These are phyloP conservation scores for Solanum aculeatissimum DNA, from an alignment of 305 asterid genomes.

Conservation along the genomic window DNA sequence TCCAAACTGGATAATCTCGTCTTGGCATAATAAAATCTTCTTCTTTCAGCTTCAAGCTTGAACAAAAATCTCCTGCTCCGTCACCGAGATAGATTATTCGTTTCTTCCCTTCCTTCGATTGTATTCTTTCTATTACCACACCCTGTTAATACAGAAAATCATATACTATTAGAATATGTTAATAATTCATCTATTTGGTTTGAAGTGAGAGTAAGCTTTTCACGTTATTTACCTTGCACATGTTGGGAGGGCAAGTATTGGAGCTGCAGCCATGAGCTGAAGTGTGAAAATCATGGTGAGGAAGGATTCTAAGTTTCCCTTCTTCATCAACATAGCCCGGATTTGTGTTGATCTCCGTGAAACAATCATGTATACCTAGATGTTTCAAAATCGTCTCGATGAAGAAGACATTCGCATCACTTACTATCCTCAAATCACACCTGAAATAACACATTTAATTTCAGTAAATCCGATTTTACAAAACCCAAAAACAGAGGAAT, in stretches of 20 bases:
- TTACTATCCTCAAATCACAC: conserved; percentile 73
- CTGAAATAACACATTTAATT: not conserved
- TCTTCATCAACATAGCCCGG: conserved; percentile 44
- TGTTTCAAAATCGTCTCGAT: conserved; percentile 64
- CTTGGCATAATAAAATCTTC: conserved; percentile 69
- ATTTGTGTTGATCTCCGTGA: conserved; percentile 58
- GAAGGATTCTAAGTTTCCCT: conserved; percentile 56
- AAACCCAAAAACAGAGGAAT: not conserved
- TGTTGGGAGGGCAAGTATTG: conserved; percentile 62
- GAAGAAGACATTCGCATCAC: conserved; percentile 71
- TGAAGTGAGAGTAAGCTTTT: too few species aligned
- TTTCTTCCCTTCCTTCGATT: conserved; percentile 47
- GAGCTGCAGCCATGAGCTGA: conserved; percentile 67
- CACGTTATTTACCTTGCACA: conserved; percentile 16
- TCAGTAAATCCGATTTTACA: not conserved
- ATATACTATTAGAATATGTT: too few species aligned
- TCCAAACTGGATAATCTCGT: conserved; percentile 67
- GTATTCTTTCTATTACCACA: conserved; percentile 50
- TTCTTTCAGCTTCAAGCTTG: conserved; percentile 52
- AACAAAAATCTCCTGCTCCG: conserved; percentile 73
- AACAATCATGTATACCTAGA: conserved; percentile 38
- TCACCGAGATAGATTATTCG: conserved; percentile 73
- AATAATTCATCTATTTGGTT: too few species aligned
- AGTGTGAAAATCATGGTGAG: conserved; percentile 69
- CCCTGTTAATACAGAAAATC: conserved; percentile 18